Percentiles rank a stretch among this genome's conserved stretches.
phyloP scores from a whole-genome alignment of 257 asterid genomes.

The Salvia hispanica region DNA sequence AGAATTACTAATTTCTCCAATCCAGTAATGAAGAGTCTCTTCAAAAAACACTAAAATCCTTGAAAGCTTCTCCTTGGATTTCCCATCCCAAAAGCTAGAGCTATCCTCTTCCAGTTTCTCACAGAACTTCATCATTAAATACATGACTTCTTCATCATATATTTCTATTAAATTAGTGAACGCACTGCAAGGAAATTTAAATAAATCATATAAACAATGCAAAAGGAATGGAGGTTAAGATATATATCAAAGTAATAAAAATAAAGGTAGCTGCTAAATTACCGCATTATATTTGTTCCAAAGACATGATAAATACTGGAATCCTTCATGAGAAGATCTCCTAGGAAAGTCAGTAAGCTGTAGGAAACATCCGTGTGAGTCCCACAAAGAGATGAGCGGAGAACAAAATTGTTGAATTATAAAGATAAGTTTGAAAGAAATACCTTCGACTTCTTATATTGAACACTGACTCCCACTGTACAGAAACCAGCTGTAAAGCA shows the following conservation, averaged over 20 bases:
- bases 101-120: constrained; percentile 60
- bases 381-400: constrained; percentile 24
- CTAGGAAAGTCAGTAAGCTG: constrained; percentile 71
- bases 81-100: constrained; percentile 46
- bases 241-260: no score
- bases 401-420: constrained; percentile 24
- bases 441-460: constrained; percentile 66
- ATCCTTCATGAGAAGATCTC: constrained; percentile 59
- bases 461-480: constrained; percentile 68
- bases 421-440: constrained; percentile 26
- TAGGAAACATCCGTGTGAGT: constrained; percentile 28
- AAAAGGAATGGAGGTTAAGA: neutral
- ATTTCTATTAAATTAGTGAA: constrained; percentile 59
- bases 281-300: constrained; percentile 64
- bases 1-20: constrained; percentile 43
- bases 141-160: constrained; percentile 58
- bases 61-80: constrained; percentile 43
- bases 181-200: constrained; percentile 75
- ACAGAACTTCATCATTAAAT: constrained; percentile 59
- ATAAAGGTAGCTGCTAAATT: constrained; percentile 26
- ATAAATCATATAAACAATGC: constrained; percentile 23
- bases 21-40: constrained; percentile 56
- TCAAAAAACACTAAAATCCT: constrained; percentile 43
- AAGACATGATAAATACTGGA: constrained; percentile 47
- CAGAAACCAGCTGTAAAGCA: constrained; percentile 42